phyloP scores from a whole-genome alignment of 495 filamentous ascomycete genomes.

The Aspergillus homomorphus region DNA sequence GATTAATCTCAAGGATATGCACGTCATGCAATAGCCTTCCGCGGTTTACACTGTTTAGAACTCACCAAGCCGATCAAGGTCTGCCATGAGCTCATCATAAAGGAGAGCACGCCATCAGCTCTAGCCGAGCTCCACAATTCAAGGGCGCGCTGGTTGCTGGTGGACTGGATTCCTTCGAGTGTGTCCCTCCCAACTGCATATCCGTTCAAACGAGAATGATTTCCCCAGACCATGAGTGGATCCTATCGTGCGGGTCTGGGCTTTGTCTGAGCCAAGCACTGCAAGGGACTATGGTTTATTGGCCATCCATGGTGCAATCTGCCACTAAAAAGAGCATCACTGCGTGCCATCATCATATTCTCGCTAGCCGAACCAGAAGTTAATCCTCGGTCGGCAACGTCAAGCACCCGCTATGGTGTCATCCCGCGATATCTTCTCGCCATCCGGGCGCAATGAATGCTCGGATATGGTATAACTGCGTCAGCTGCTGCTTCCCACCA shows the following conservation, averaged over 20 bases:
- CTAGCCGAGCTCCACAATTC: conserved; percentile 5
- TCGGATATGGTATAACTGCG: neutral
- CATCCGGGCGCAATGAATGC: neutral
- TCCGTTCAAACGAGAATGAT: neutral
- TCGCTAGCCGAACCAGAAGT: neutral
- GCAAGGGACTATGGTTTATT: neutral
- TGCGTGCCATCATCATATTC: neutral
- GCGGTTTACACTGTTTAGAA: no score
- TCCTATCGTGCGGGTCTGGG: neutral
- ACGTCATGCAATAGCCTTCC: neutral
- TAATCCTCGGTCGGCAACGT: neutral
- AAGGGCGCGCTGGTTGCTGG: neutral
- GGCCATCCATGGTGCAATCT: neutral
- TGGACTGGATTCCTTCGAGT: neutral
- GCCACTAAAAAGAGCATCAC: conserved; percentile 1
- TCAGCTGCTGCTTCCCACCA: neutral
- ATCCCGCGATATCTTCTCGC: neutral
- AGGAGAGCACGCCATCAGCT: conserved; percentile 12
- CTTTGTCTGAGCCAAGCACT: neutral
- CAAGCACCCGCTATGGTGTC: conserved; percentile 1
- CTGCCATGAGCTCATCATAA: conserved; percentile 14
- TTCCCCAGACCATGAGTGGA: neutral
- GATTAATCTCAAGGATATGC: no score
- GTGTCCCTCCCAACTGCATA: neutral
- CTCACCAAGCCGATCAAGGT: neutral